Base-by-base conservation (phyloP, 306 rosid species). In the Myrica gale region DNA sequence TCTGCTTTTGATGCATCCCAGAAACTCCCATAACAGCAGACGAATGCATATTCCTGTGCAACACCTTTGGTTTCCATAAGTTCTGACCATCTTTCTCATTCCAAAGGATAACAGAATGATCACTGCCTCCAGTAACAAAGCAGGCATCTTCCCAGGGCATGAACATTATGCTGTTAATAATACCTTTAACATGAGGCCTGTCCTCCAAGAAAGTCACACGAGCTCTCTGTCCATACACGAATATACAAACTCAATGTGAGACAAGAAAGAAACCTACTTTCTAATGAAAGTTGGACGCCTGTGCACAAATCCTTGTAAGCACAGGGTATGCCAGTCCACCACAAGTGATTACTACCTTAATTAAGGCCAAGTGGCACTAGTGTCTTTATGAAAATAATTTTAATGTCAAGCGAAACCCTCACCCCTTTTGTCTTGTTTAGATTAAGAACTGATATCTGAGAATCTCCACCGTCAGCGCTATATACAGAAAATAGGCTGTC, bases 1-100 rank as follows among this genome's bases (percentile, higher is more conserved):
- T 83, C 53, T 85, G 90, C 82, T 96, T 96, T 62, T 96, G 97
- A 76, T 78, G 90, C 92, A 96, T 83, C 75, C 97, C 99, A 39
- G 97, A 96, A 43, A 90, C 92, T 71, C 99, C 99, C 99, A 96
- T 96, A 76, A 96, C 98, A 74, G 99, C 98, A 74, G 99, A 96
- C 50, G 97, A 86, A 83, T 92, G 99, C 75, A 87, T 69, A 76
- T 80, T 84, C 78, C 86, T 83, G 82, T 92, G 98, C 97, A 96
- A 82, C 32, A 86, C 76, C 85, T 86, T 92, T 61, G 99, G 92
- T 81, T 89, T 96, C 99, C 99, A 96, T 69, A 69, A 78, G 69
- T 83, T 78, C 76, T 79, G 92, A 16, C 74, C 82, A 44, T 88
- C 96, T 39, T 77, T 84, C 86, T 92, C 97, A 51, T 83, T 84